Evolutionary conservation across 202 grass and related monocot species (phyloP), one percentile per base, ranked within the genome.

Genomic region (Tripidium arundinaceum): DNA sequence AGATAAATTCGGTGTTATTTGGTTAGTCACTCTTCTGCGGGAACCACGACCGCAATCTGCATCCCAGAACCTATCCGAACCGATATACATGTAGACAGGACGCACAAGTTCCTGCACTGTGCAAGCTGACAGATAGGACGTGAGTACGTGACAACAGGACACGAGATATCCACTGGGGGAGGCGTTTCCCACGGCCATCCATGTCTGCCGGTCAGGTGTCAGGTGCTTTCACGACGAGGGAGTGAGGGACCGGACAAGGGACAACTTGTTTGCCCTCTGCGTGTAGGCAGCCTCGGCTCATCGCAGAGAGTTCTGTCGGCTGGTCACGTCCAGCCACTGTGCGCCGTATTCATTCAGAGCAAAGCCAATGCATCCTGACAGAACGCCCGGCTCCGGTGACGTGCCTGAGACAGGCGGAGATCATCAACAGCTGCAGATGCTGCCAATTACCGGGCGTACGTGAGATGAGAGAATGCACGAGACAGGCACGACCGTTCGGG

Each of bases 1-100:
- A 2, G 92, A 98, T 80, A 98, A 94, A 78, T 94, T 98, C 80
- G 95, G 90, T 34, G 68, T 94, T 62, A 34, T 93, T 72, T 98
- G 88, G 90, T 67, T 91, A 80, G 77, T 83, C 54, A 33, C 40
- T 31, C 43, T 49, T 49, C 15, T 18, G 43, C 43, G 13, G 14
- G 13, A 46, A 46, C 43, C 43, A 18, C 15, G 0, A 16, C 15
- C 45, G 0, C 45, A 16, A 47, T 50, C 46, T 39, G 16, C 6
- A 19, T 50, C 16, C 15, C 6, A 50, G 0, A 50, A 19, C 46
- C 16, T 33, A n/a, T 52, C 49, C 19, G 6, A 50, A n/a, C 18
- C 49, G 49, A 13, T n/a, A 15, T n/a, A n/a, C 46, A 49, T 49
- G 0, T 7, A 8, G 18, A 52, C 49, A 8, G 6, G 3, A 16